These are phyloP conservation scores for Puccinellia tenuiflora DNA, from an alignment of 176 grass and related monocot genomes.

Conservation along the genomic window DNA sequence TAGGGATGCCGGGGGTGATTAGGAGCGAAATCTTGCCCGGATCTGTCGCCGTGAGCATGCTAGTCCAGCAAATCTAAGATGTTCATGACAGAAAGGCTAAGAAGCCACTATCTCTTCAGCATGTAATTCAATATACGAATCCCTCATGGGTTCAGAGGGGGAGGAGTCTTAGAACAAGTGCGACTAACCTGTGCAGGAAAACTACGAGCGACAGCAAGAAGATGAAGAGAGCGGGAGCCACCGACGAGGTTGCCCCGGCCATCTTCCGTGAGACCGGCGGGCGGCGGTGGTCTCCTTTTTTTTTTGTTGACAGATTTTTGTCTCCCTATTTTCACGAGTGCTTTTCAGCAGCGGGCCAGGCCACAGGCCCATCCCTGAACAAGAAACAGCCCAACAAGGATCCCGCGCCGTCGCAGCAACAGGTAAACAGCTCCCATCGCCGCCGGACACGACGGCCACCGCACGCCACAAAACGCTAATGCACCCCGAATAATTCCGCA, in stretches of 20 bases:
- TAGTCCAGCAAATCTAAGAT: slow-evolving; percentile 10
- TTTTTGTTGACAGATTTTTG: not conserved
- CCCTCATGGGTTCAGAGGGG: not conserved
- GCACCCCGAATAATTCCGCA: not conserved
- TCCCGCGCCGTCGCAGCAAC: not conserved
- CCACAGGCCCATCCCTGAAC: not conserved
- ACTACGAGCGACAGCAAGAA: not conserved
- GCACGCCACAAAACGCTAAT: slow-evolving; percentile 14
- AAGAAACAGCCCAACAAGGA: not conserved
- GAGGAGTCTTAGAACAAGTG: not conserved
- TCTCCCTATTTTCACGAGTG: not conserved
- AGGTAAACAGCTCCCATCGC: slow-evolving; percentile 23
- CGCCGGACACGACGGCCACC: slow-evolving; percentile 51
- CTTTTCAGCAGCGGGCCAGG: not conserved
- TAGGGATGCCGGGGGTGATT: not conserved
- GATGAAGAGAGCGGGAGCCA: not conserved
- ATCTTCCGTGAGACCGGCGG: slow-evolving; percentile 7
- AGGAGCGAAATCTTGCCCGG: not conserved
- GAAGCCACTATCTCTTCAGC: not conserved
- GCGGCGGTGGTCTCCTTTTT: not conserved
- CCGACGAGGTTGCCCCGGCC: slow-evolving; percentile 10
- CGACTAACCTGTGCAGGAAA: slow-evolving; percentile 26
- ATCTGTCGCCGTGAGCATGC: not conserved
- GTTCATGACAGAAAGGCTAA: not conserved
- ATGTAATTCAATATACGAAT: not conserved